Evolutionary conservation across 208 protist species (phyloP).

Genomic region (Leishmania gerbilli): DNA sequence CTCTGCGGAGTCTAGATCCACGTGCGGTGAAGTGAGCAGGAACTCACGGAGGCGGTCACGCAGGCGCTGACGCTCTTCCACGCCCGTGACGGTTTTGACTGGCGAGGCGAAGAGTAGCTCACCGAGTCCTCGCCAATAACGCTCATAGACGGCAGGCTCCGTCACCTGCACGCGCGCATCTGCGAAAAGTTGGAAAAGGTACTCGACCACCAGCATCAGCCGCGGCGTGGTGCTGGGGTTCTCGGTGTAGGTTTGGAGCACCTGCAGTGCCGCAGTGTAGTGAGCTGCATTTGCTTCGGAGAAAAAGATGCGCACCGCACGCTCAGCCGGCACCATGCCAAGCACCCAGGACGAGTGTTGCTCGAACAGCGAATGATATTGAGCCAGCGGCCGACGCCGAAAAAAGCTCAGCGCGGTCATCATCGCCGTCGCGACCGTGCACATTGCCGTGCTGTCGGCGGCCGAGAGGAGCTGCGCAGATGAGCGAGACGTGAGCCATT

Average conservation of each 20-base stretch:
- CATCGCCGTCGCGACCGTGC: neutral
- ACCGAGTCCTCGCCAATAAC: slow-evolving; percentile 24
- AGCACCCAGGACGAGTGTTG: slow-evolving; percentile 26
- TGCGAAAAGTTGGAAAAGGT: slow-evolving; percentile 12
- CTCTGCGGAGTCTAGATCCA: slow-evolving; percentile 31
- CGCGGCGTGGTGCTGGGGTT: neutral
- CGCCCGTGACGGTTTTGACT: neutral
- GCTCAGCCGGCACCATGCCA: slow-evolving; percentile 13
- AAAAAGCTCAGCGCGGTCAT: slow-evolving; percentile 26
- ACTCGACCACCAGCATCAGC: slow-evolving; percentile 19
- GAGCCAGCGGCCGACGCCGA: slow-evolving; percentile 9
- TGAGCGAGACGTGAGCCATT: slow-evolving; percentile 4
- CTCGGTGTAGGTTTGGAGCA: slow-evolving; percentile 14
- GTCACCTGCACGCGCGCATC: slow-evolving; percentile 12
- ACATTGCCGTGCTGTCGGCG: neutral
- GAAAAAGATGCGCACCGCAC: slow-evolving; percentile 22
- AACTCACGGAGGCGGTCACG: slow-evolving; percentile 44
- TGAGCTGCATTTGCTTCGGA: slow-evolving; percentile 16
- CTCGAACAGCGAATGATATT: slow-evolving; percentile 14
- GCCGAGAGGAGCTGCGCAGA: neutral
- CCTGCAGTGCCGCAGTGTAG: slow-evolving; percentile 10
- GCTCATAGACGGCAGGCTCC: slow-evolving; percentile 20
- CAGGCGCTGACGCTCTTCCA: slow-evolving; percentile 3
- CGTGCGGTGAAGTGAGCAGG: slow-evolving; percentile 37
- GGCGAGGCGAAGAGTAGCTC: slow-evolving; percentile 22